Conservation (phyloP, 2,329 filamentous ascomycete genomes). For the Sodiomyces alkalinus region DNA sequence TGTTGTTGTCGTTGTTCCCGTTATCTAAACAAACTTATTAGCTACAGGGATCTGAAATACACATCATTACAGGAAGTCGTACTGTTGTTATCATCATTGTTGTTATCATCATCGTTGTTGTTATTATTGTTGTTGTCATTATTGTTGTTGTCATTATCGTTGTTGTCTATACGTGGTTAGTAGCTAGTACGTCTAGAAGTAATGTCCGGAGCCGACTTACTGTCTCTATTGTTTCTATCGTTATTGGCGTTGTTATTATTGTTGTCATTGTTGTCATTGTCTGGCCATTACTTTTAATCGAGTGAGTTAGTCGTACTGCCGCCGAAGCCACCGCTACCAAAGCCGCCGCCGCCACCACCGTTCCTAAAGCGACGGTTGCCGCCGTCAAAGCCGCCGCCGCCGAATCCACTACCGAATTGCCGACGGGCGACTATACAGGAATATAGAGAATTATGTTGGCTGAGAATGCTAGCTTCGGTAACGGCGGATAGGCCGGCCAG, state of each 20-base stretch:
- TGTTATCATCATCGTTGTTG: slow-evolving; percentile 1
- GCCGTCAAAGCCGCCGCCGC: too few species aligned
- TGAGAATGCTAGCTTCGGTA: slow-evolving; percentile 28
- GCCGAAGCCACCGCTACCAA: slow-evolving; percentile 6
- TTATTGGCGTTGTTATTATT: slow-evolving; percentile 2
- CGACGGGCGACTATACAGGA: slow-evolving; percentile 22
- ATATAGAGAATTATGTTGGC: slow-evolving; percentile 21
- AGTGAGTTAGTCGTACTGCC: too few species aligned
- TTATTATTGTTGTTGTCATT: slow-evolving; percentile 10
- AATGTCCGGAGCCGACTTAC: too few species aligned
- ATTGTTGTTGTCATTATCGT: slow-evolving; percentile 10
- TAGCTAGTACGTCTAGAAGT: too few species aligned
- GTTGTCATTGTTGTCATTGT: slow-evolving; percentile 7
- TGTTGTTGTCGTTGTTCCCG: slow-evolving; percentile 9
- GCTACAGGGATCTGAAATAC: too few species aligned
- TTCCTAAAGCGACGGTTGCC: slow-evolving; percentile 5
- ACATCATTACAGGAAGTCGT: too few species aligned
- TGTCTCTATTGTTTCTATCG: too few species aligned
- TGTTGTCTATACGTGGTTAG: too few species aligned
- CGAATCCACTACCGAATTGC: too few species aligned
- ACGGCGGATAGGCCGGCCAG: slow-evolving; percentile 30
- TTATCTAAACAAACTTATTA: too few species aligned
- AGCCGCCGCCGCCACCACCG: slow-evolving; percentile 4
- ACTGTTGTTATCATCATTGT: slow-evolving; percentile 3
- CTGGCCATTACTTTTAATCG: too few species aligned